These are phyloP conservation scores for Trypanosoma platydactyli DNA, from an alignment of 208 protist genomes.

Conservation along the genomic window DNA sequence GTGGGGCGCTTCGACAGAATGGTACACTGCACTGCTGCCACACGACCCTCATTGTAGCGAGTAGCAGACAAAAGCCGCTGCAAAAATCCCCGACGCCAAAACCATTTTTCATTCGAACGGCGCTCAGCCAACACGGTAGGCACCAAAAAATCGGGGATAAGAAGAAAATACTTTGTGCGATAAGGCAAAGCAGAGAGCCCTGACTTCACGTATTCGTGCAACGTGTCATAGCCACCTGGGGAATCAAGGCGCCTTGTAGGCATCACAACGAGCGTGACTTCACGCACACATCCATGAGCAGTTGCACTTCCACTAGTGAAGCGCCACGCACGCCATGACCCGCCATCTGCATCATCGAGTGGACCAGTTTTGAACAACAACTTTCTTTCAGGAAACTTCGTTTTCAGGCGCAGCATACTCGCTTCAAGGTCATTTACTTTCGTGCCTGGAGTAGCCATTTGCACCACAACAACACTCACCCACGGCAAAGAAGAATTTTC, in stretches of 20 bases:
- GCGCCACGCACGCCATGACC: constrained; percentile 4
- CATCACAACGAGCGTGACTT: neutral
- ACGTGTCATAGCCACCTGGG: constrained; percentile 2
- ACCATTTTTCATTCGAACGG: neutral
- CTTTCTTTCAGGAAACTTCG: constrained; percentile 4
- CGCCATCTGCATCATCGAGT: neutral
- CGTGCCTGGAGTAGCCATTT: neutral
- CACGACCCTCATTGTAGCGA: constrained; percentile 35
- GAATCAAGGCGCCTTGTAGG: neutral
- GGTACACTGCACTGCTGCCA: constrained; percentile 37
- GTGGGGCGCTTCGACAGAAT: constrained; percentile 5
- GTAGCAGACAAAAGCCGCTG: constrained; percentile 30
- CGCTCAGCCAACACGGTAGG: neutral
- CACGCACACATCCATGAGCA: neutral
- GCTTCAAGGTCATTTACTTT: neutral
- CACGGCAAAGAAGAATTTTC: neutral
- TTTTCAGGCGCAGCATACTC: neutral
- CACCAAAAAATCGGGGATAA: constrained; percentile 12
- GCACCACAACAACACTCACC: constrained; percentile 13
- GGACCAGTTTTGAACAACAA: neutral
- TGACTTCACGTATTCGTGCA: constrained; percentile 1
- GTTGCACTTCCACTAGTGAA: neutral
- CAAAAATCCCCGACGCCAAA: constrained; percentile 11
- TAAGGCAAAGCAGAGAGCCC: constrained; percentile 7
- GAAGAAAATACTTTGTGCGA: constrained; percentile 14